These are phyloP conservation scores for Kalmanozyma brasiliensis DNA, from an alignment of 1,284 basidiomycete genomes.

Conservation along the genomic window DNA sequence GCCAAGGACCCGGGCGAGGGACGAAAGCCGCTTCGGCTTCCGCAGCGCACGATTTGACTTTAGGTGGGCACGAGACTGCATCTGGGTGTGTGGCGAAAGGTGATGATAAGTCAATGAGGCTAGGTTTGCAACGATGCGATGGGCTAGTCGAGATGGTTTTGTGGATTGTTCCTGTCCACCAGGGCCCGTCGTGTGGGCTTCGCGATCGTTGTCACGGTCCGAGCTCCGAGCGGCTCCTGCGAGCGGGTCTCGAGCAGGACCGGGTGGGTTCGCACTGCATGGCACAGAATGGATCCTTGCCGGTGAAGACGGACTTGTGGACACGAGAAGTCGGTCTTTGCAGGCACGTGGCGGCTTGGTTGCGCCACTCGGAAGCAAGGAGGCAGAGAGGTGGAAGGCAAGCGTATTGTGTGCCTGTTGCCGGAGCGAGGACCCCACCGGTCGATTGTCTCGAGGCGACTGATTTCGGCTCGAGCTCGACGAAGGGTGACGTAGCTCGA, in stretches of 20 bases:
- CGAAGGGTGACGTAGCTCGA: not conserved
- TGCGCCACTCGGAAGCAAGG: slow-evolving; percentile 8
- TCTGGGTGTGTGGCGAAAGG: slow-evolving; percentile 61
- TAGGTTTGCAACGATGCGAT: slow-evolving; percentile 48
- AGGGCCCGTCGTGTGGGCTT: not conserved
- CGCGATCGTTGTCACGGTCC: not conserved
- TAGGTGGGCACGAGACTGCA: slow-evolving; percentile 44
- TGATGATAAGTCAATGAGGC: slow-evolving; percentile 61
- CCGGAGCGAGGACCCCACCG: not conserved
- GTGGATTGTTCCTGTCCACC: slow-evolving; percentile 6
- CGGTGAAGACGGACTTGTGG: too few relatives aligned
- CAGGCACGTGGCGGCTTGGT: not conserved
- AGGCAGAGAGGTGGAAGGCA: slow-evolving; percentile 40
- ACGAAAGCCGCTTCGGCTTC: slow-evolving; percentile 24
- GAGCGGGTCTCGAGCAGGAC: not conserved
- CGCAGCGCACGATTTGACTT: slow-evolving; percentile 2
- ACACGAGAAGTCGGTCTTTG: too few relatives aligned
- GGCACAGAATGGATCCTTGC: too few relatives aligned
- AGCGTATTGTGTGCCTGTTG: slow-evolving; percentile 21
- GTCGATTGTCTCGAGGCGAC: not conserved
- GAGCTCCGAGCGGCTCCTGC: too few relatives aligned
- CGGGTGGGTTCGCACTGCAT: not conserved
- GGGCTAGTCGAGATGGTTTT: slow-evolving; percentile 27
- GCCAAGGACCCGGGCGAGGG: slow-evolving; percentile 29
- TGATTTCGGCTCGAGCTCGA: too few relatives aligned